These are phyloP conservation scores for Letharia columbiana DNA, from an alignment of 495 filamentous ascomycete species.

Conservation along the genomic window DNA sequence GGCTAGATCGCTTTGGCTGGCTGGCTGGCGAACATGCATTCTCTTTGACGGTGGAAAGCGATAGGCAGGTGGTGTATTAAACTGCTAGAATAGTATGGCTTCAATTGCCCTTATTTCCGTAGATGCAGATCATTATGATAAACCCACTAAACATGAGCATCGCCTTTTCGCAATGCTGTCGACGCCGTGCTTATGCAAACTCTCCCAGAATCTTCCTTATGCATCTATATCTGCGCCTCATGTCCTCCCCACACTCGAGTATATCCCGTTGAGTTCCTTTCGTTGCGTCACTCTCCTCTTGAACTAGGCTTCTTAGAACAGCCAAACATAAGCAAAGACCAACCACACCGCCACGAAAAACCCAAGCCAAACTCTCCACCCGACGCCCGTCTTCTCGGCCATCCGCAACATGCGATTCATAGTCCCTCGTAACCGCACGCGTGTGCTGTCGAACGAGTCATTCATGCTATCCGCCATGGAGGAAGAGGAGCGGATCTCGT, in stretches of 20 bases:
- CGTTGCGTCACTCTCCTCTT: not conserved
- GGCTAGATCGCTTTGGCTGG: not conserved
- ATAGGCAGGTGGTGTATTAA: not conserved
- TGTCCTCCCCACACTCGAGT: not conserved
- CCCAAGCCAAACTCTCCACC: slow-evolving; percentile 85
- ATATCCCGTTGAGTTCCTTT: not conserved
- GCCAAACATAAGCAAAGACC: slow-evolving; percentile 86
- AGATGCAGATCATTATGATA: not conserved
- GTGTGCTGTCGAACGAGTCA: slow-evolving; percentile 78
- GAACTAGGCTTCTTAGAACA: slow-evolving; percentile 37
- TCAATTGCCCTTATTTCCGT: not conserved
- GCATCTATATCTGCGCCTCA: not conserved
- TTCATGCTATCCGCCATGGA: slow-evolving; percentile 60
- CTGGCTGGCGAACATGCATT: not conserved
- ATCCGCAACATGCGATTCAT: slow-evolving; percentile 97
- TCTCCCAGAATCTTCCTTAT: not conserved
- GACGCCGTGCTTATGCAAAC: not conserved
- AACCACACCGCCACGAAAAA: slow-evolving; percentile 77
- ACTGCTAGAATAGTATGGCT: not conserved
- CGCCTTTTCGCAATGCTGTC: not conserved
- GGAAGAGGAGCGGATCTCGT: slow-evolving; percentile 83
- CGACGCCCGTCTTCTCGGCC: slow-evolving; percentile 86
- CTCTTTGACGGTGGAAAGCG: not conserved
- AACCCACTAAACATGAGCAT: not conserved
- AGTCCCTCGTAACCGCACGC: slow-evolving; percentile 70